Evolutionary conservation across 176 grass and related monocot species (phyloP), one percentile per base, ranked within the genome.

Genomic region (Aegilops sharonensis): DNA sequence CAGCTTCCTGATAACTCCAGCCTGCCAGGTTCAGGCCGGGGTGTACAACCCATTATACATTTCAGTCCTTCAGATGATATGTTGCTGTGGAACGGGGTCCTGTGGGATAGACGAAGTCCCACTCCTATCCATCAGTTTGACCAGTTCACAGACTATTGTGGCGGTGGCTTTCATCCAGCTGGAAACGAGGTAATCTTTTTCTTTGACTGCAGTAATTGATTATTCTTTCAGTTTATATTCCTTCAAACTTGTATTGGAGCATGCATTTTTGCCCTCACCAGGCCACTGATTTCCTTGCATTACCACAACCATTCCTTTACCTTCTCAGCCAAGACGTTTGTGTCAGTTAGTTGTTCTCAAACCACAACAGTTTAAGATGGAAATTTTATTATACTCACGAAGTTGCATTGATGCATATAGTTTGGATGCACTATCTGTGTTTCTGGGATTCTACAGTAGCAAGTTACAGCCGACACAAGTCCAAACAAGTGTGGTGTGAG

Each of bases 141-240:
- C 63, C 97, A 98, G 77, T 98, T 98, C 85, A 98, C 97, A 52
- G 97, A 98, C 81, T 98, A 95, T 40, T 89, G 97, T 35, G 97
- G 97, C 0, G 97, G 97, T 80, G 97, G 97, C 32, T 98, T 98
- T 73, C 97, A 98, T 90, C 97, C 97, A 83, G 88, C 94, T 57
- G 97, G 97, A 82, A 98, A 98, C 40, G 97, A 98, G 94, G 97
- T 98, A 54, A 21, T 64, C 60, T 48, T 64, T 43, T 45, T 34
- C 78, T 63, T 52, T 6, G 68, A 71, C 64, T 17, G 3, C 23
- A 72, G 23, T 75, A 4, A 52, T 72, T 80, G 23, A 54, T 54
- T 67, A 15, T 79, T 10, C 24, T 76, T 68, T 72, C 50, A 45
- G 3, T 56, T 47, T 73, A 67, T 54, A 42, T 12, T 47, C 65